phyloP scores from a whole-genome alignment of 176 grass and related monocot genomes.

The Musa beccarii region DNA sequence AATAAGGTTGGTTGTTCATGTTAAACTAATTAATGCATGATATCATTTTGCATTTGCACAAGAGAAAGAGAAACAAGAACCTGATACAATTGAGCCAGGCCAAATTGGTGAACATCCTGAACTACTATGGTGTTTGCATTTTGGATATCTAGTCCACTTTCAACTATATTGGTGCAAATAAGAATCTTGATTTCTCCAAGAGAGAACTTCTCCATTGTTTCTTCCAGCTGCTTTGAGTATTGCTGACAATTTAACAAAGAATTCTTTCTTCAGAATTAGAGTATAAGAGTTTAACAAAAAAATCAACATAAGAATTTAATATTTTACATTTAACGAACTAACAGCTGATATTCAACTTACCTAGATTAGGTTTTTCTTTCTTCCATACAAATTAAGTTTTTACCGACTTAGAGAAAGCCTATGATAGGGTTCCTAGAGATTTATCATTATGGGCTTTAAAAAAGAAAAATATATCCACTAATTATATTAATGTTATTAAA shows the following conservation, averaged over 20 bases:
- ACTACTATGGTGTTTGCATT: slow-evolving; percentile 91
- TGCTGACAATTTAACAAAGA: slow-evolving; percentile 34
- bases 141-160: slow-evolving; percentile 91
- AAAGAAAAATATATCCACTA: too few relatives aligned
- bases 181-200: slow-evolving; percentile 68
- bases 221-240: slow-evolving; percentile 60
- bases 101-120: slow-evolving; percentile 80
- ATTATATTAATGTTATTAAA: too few relatives aligned
- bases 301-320: background rate
- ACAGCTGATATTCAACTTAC: background rate
- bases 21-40: background rate
- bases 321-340: background rate
- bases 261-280: background rate
- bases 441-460: too few relatives aligned
- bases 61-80: slow-evolving; percentile 21
- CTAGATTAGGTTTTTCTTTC: background rate
- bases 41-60: background rate
- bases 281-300: background rate
- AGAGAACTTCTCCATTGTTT: slow-evolving; percentile 76
- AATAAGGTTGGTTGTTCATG: too few relatives aligned
- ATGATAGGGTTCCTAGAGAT: too few relatives aligned
- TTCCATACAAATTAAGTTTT: background rate
- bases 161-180: slow-evolving; percentile 91
- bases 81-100: slow-evolving; percentile 88
- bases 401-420: background rate